These are phyloP conservation scores for Cymbopogon flexuosus DNA, from an alignment of 202 grass and related monocot genomes.

Conservation along the genomic window DNA sequence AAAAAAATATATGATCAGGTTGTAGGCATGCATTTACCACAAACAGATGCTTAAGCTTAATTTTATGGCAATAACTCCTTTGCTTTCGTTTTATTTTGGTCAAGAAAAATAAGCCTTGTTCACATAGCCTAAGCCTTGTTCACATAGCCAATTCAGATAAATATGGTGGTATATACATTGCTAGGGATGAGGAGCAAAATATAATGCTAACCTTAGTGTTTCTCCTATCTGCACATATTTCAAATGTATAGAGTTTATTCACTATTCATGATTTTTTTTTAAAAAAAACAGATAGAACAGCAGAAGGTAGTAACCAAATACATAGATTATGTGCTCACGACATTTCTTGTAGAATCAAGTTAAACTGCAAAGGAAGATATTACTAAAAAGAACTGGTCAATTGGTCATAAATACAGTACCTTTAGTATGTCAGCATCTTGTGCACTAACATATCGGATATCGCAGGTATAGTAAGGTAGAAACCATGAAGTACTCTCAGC, in stretches of 20 bases:
- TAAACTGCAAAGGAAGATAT: not conserved
- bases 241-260: not conserved
- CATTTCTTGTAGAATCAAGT: not conserved
- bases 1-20: not conserved
- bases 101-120: not conserved
- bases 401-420: not conserved
- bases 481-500: not conserved
- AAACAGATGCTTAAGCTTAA: not conserved
- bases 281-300: not conserved
- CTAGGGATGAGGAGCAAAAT: not conserved
- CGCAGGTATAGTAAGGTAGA: not conserved
- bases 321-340: not conserved
- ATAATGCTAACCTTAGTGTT: not conserved
- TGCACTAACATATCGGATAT: not conserved
- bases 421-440: not conserved
- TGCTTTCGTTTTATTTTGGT: not conserved
- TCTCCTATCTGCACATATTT: not conserved
- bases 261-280: not conserved
- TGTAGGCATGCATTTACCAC: not conserved
- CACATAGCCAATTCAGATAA: not conserved
- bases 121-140: not conserved
- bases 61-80: not conserved
- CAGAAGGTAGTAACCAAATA: not conserved
- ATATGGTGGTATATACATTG: not conserved
- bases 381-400: not conserved